Evolutionary conservation across 768 basidiomycete species (phyloP), one percentile per base, ranked within the genome.

Genomic region (Ephemerocybe angulata): DNA sequence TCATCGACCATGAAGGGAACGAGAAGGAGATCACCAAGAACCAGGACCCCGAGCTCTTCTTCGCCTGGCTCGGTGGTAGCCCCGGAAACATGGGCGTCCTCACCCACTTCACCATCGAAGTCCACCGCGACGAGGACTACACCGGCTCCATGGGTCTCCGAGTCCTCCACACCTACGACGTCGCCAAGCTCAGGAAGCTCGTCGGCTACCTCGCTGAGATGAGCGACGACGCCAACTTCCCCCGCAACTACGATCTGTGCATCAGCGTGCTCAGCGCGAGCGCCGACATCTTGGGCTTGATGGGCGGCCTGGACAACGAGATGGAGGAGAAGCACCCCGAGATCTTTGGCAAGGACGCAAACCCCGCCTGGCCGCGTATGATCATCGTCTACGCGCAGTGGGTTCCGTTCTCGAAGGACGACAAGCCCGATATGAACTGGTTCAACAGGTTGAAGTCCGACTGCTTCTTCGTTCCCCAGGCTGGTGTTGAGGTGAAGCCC

Each of bases 331-430:
- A 53, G 30, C 37, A 47, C 17, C 56, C 56, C 30, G 28, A 57
- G 44, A 42, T 57, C 43, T 57, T 24, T 33, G 56, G 56, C 22
- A 57, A 53, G 37, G 56, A 57, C 37, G 40, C 35, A 12, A 3
- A 27, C 28, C 25, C 31, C 17, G 25, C 51, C 27, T 54, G 52
- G 52, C 56, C 52, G 7, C 46, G 46, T 15, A 33, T 46, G 40
- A 57, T 57, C 27, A 21, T 57, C 28, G 40, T 57, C 46, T 57
- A 54, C 19, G 56, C 53, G 35, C 56, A 57, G 29, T 57, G 56
- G 56, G 55, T 53, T 0, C 50, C 50, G 4, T 53, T 56, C 27
- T 42, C 21, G 22, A 38, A 10, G 24, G 12, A 19, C 11, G 56
- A 57, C 25, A 28, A 19, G 25, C 43, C 44, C 46, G 52, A 57